phyloP scores from a whole-genome alignment of 179 eudicot genomes.

The Patellifolia procumbens region DNA sequence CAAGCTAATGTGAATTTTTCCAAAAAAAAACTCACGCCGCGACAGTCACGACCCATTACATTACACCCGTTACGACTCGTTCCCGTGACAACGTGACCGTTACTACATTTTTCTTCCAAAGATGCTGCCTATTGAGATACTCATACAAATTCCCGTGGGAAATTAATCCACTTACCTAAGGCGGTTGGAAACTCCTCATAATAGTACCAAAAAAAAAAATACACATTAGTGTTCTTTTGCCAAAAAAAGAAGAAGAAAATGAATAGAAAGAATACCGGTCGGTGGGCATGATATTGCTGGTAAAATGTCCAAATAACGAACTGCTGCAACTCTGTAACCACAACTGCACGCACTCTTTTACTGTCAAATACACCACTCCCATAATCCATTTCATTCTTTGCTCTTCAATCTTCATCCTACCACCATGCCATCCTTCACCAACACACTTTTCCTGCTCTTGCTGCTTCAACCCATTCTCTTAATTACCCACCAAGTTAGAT shows the following conservation, averaged over 20 bases:
- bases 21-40: too few species aligned
- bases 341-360: constrained; percentile 12
- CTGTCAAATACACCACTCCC: background rate
- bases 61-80: too few species aligned
- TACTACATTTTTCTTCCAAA: too few species aligned
- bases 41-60: too few species aligned
- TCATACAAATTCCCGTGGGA: too few species aligned
- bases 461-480: constrained; percentile 40
- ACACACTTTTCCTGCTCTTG: constrained; percentile 32
- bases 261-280: background rate
- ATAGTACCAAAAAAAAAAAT: too few species aligned
- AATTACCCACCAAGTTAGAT: constrained; percentile 45
- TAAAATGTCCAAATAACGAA: constrained; percentile 14
- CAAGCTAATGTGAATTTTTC: too few species aligned
- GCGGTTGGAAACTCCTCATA: too few species aligned
- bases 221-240: too few species aligned
- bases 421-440: constrained; percentile 41
- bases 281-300: background rate
- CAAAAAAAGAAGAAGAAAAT: background rate
- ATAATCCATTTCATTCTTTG: background rate
- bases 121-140: too few species aligned
- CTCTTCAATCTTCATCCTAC: background rate
- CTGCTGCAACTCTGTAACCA: constrained; percentile 2
- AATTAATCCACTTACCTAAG: too few species aligned
- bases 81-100: too few species aligned